phyloP scores from a whole-genome alignment of 106 monocot species.

The Narthecium ossifragum region DNA sequence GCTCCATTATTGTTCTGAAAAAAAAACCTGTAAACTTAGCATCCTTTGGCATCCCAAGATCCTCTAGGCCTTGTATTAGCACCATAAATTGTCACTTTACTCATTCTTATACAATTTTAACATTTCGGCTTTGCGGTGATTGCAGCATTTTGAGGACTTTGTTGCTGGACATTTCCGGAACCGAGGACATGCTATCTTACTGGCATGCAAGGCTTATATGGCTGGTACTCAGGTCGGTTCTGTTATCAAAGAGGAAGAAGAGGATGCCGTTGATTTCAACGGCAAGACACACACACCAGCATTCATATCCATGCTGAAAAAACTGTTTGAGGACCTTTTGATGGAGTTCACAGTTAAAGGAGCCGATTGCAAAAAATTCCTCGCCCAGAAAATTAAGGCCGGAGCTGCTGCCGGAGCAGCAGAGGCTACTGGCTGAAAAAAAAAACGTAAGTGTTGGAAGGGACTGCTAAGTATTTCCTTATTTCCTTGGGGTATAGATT shows the following conservation, averaged over 20 bases:
- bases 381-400: constrained; percentile 15
- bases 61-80: too few relatives aligned
- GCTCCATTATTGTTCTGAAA: neutral
- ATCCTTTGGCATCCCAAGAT: too few relatives aligned
- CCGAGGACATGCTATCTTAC: constrained; percentile 27
- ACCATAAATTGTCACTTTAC: neutral
- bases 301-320: constrained; percentile 20
- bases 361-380: constrained; percentile 27
- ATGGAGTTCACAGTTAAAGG: constrained; percentile 41
- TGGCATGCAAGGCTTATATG: constrained; percentile 43
- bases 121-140: constrained; percentile 2
- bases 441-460: too few relatives aligned
- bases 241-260: neutral
- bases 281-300: neutral
- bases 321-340: constrained; percentile 34
- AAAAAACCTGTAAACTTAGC: neutral
- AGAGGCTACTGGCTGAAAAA: constrained; percentile 10
- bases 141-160: constrained; percentile 54
- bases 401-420: constrained; percentile 3
- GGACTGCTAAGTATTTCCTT: too few relatives aligned
- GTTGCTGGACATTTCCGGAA: constrained; percentile 42
- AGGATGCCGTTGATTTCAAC: neutral
- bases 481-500: too few relatives aligned
- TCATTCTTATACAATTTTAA: neutral
- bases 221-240: constrained; percentile 9